These are phyloP conservation scores for Hymenoscyphus occultus DNA, from an alignment of 2,329 filamentous ascomycete species.

Conservation along the genomic window DNA sequence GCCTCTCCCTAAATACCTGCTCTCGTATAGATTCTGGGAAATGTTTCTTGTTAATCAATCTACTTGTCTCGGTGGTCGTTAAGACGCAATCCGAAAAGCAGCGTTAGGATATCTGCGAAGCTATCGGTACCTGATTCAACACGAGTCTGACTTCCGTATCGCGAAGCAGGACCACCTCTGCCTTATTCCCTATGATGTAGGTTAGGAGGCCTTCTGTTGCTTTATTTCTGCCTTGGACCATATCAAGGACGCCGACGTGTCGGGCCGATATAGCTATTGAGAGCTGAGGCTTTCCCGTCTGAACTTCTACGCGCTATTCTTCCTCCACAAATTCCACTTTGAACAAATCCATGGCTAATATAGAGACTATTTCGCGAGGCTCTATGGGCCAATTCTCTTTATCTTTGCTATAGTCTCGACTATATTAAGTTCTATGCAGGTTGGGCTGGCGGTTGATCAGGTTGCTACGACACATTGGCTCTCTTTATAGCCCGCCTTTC, in stretches of 20 bases:
- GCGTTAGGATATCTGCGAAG: slow-evolving; percentile 35
- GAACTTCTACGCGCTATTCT: slow-evolving; percentile 17
- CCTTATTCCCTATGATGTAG: slow-evolving; percentile 6
- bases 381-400: slow-evolving; percentile 17
- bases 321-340: slow-evolving; percentile 11
- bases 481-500: not conserved
- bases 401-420: slow-evolving; percentile 1
- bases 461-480: not conserved
- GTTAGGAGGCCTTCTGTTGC: slow-evolving; percentile 4
- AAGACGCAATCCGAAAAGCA: slow-evolving; percentile 1
- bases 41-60: too few species aligned
- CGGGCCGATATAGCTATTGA: slow-evolving; percentile 35
- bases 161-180: slow-evolving; percentile 30
- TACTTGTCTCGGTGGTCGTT: not conserved
- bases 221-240: slow-evolving; percentile 20
- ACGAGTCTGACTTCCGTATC: slow-evolving; percentile 38
- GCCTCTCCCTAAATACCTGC: too few species aligned
- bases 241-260: slow-evolving; percentile 24
- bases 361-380: slow-evolving; percentile 12
- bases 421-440: slow-evolving; percentile 17
- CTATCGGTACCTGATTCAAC: slow-evolving; percentile 34
- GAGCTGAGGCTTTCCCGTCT: slow-evolving; percentile 34
- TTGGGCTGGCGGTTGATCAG: slow-evolving; percentile 12
- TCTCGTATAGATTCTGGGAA: too few species aligned
- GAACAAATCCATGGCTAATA: slow-evolving; percentile 12